A percentile compares a stretch with the other conserved stretches of the same genome.
phyloP scores from a whole-genome alignment of 2,329 filamentous ascomycete species.

The Apiospora koreana region DNA sequence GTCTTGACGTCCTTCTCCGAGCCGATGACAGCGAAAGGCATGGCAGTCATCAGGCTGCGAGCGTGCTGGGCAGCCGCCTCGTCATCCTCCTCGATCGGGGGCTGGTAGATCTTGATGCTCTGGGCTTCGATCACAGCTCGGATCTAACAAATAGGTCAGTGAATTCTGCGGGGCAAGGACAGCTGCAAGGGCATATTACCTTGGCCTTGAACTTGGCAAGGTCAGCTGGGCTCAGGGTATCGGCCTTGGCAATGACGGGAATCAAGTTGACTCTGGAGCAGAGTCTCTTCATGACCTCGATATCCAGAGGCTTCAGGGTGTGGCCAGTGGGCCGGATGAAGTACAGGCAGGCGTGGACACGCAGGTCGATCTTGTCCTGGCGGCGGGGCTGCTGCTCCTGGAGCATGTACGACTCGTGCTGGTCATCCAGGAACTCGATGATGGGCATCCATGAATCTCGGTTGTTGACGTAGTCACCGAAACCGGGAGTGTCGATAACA shows the following conservation, averaged over 20 bases:
- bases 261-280: conserved; percentile 98
- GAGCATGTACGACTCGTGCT: conserved; percentile 99
- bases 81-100: conserved; percentile 96
- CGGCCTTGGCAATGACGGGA: conserved; percentile 96
- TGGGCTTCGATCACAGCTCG: conserved; percentile 95
- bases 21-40: conserved; percentile 98
- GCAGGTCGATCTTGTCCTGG: conserved; percentile 98
- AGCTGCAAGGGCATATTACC: conserved; percentile 54
- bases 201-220: conserved; percentile 93
- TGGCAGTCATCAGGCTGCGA: conserved; percentile 89
- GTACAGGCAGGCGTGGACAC: conserved; percentile 97
- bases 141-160: conserved; percentile 58
- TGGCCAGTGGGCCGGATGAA: conserved; percentile 99
- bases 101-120: conserved; percentile 99
- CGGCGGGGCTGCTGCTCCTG: conserved; percentile 99
- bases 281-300: conserved; percentile 99
- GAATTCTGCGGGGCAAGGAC: conserved; percentile 15
- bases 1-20: conserved; percentile 99
- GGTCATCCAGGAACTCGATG: conserved; percentile 99
- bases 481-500: conserved; percentile 98
- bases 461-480: conserved; percentile 99
- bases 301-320: conserved; percentile 97
- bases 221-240: conserved; percentile 92
- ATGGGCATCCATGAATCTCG: conserved; percentile 99
- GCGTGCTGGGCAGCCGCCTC: conserved; percentile 95